Evolutionary conservation across 768 basidiomycete genomes (phyloP).

Genomic region (Gyrodon lividus): DNA sequence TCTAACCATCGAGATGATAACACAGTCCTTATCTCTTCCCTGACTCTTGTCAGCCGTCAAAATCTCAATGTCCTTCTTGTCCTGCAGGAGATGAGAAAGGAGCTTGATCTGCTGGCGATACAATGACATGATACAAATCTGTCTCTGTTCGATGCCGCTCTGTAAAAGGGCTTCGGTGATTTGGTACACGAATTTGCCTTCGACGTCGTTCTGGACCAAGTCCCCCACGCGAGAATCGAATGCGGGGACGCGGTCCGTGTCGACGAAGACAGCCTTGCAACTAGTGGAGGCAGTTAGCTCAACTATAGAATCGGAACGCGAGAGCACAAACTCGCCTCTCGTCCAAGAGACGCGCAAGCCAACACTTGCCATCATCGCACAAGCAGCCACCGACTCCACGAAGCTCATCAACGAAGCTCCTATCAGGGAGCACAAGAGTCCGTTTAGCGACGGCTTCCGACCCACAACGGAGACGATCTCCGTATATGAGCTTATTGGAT

Average conservation of each 20-base stretch:
- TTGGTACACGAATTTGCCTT: slow-evolving; percentile 70
- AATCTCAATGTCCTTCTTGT: slow-evolving; percentile 66
- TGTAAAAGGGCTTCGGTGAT: slow-evolving; percentile 62
- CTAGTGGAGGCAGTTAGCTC: slow-evolving; percentile 37
- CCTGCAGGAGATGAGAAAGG: slow-evolving; percentile 61
- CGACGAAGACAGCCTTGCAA: slow-evolving; percentile 87
- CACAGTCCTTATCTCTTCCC: slow-evolving; percentile 93
- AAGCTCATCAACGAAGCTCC: slow-evolving; percentile 41
- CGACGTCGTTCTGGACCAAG: slow-evolving; percentile 84
- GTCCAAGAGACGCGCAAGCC: slow-evolving; percentile 65
- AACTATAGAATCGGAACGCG: background rate
- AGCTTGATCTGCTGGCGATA: slow-evolving; percentile 97
- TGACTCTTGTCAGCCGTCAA: slow-evolving; percentile 93
- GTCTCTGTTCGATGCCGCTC: slow-evolving; percentile 62
- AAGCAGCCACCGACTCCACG: slow-evolving; percentile 36
- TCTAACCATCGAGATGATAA: slow-evolving; percentile 89
- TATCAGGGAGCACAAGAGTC: slow-evolving; percentile 53
- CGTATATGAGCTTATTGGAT: slow-evolving; percentile 85
- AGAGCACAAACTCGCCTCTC: slow-evolving; percentile 50
- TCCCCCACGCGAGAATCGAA: slow-evolving; percentile 81
- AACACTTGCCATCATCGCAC: slow-evolving; percentile 50
- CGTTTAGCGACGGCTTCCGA: slow-evolving; percentile 64
- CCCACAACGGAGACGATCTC: slow-evolving; percentile 75
- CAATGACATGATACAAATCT: slow-evolving; percentile 87
- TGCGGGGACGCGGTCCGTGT: slow-evolving; percentile 83